These are phyloP conservation scores for Coniochaeta pulveracea DNA, from an alignment of 2,329 filamentous ascomycete genomes.

Conservation along the genomic window DNA sequence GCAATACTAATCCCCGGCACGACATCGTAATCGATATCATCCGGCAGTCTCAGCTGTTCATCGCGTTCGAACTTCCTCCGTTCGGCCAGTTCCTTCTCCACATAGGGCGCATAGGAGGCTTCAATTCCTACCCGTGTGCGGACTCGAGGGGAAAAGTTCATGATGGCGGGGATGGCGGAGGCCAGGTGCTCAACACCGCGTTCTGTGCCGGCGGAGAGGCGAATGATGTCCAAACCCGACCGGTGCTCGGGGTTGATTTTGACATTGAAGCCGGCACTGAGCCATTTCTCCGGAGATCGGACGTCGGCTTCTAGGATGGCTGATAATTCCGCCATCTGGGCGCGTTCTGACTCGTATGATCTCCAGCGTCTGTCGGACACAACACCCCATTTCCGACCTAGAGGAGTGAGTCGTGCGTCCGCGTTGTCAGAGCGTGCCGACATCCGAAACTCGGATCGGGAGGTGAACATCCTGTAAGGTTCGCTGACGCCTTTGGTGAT, in stretches of 20 bases:
- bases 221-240: constrained; percentile 69
- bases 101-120: constrained; percentile 77
- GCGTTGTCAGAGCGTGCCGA: constrained; percentile 88
- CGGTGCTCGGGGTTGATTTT: constrained; percentile 55
- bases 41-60: constrained; percentile 61
- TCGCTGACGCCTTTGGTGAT: constrained; percentile 95
- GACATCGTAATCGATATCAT: constrained; percentile 62
- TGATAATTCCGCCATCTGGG: constrained; percentile 57
- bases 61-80: constrained; percentile 62
- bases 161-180: constrained; percentile 34
- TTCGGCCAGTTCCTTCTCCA: constrained; percentile 57
- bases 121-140: constrained; percentile 67
- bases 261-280: constrained; percentile 55
- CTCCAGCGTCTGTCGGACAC: constrained; percentile 72
- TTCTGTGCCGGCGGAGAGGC: constrained; percentile 36
- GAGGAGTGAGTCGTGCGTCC: constrained; percentile 71
- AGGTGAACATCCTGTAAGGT: constrained; percentile 97
- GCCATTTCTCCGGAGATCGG: constrained; percentile 56
- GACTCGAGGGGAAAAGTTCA: constrained; percentile 44
- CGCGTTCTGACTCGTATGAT: constrained; percentile 51
- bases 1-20: constrained; percentile 69
- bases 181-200: constrained; percentile 41
- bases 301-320: constrained; percentile 44
- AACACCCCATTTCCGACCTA: constrained; percentile 65
- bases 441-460: constrained; percentile 90